Base-by-base conservation (phyloP, 1,139 yeast species). In the Saccharomyces hybrid region DNA sequence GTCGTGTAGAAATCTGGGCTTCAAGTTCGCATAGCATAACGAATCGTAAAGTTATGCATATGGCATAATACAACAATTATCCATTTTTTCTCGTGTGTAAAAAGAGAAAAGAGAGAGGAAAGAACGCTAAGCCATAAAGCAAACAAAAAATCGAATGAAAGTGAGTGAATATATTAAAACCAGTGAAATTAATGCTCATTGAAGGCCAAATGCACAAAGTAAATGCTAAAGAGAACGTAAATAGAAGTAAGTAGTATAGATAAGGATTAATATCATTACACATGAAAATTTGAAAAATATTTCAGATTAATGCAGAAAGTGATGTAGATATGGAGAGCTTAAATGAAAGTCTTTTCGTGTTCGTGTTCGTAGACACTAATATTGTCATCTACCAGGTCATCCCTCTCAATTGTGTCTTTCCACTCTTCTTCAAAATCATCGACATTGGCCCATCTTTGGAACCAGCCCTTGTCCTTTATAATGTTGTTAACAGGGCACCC, bases 391-490 rank as follows among this genome's bases (percentile, higher is more conserved):
- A 51, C 53, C 2, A 63, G 47, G 46, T 63, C 64, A 14, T 57
- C 48, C 42, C 52, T 60, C 25, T 55, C 53, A 27, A 62, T 53
- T n/a, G 61, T 59, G 5, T 50, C 56, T 46, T 56, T 63, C 68
- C 68, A 64, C 52, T 66, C 70, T 23, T 71, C 75, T 56, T 80
- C 85, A 66, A 85, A 85, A 59, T 80, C 77, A 59, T 84, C 90
- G 49, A 84, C 88, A 29, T 83, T 78, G 8, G 66, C 64, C 62
- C 65, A 75, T 59, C 80, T 80, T 71, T 85, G 91, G 62, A 70
- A 76, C 91, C 91, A 85, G 9, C 79, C 82, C 60, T 75, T 78
- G 55, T 79, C 79, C 6, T 57, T 65, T 52, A 81, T 73, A 47
- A 82, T 73, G 50, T 74, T 73, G 48, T 75, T 73, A 3, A 73